Evolutionary conservation across 331 rosid genomes (phyloP), one percentile per base, ranked within the genome.

Genomic region (Cucumis variabilis): DNA sequence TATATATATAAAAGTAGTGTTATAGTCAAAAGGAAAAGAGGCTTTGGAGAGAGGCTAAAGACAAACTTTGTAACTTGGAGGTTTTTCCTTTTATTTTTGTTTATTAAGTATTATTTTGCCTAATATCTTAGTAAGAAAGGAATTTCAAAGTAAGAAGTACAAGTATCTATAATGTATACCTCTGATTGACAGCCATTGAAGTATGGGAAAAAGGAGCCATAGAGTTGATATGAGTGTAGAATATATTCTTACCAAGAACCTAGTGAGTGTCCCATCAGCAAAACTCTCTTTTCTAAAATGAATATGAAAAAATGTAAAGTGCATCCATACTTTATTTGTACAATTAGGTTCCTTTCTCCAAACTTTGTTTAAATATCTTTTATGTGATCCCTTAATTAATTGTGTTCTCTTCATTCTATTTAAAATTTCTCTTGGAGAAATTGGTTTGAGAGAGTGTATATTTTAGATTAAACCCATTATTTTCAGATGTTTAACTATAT

Each of bases 121-220:
- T 44, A 74, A 21, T 76, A 50, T 13, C 58, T 48, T 74, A 41
- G 13, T 74, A 48, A 48, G 83, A 46, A 77, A 77, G 33, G 82
- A 76, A 48, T 23, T 62, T 76, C 6, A 44, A n/a, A 28, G 82
- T 20, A 48, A 44, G 82, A 44, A 46, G 80, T 21, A 74, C 17
- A 78, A 7, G 14, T 71, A 9, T 33, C 16, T 71, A 16, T 11
- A 16, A 16, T 11, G 9, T 25, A 51, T 7, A 3, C 14, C 44
- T 78, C 2, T 78, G 41, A 25, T 78, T 55, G 70, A 55, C 50
- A 79, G 84, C 70, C 70, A 80, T 80, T 80, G 70, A 80, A 80
- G 85, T 28, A 53, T 55, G 50, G 85, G 85, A 4, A 28, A 80
- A 79, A 80, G 48, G 48, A 44, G 85, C 50, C 6, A 27, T 37